These are phyloP conservation scores for Quercus gilva DNA, from an alignment of 306 rosid species.

Conservation along the genomic window DNA sequence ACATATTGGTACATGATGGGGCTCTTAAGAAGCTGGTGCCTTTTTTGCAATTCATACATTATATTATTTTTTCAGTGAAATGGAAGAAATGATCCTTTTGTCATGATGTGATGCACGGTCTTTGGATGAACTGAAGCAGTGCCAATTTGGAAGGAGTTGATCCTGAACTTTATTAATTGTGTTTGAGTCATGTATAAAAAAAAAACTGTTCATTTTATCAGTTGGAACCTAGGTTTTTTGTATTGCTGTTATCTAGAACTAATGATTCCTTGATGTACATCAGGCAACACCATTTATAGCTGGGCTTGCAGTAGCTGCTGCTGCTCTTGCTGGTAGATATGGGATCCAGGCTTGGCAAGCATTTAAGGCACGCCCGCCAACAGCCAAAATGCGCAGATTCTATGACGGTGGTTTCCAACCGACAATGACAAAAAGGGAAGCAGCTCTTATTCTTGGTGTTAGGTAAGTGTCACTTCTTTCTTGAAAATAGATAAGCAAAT, in stretches of 20 bases:
- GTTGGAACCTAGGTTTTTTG: background rate
- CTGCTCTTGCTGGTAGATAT: conserved; percentile 70
- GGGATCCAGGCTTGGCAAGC: conserved; percentile 76
- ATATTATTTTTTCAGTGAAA: background rate
- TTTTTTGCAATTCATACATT: background rate
- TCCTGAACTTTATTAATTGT: background rate
- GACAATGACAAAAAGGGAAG: conserved; percentile 68
- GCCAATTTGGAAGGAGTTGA: background rate
- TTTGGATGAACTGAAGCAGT: background rate
- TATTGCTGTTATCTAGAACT: conserved; percentile 1
- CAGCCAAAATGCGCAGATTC: conserved; percentile 50
- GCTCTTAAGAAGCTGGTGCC: background rate
- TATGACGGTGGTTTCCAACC: conserved; percentile 75
- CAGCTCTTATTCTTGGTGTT: conserved; percentile 71
- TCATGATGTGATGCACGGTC: background rate
- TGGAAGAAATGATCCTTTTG: background rate
- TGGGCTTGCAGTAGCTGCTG: conserved; percentile 72
- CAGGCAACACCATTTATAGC: conserved; percentile 74
- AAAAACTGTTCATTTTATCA: background rate
- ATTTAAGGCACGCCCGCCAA: conserved; percentile 53
- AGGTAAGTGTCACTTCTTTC: conserved; percentile 39
- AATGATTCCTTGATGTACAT: conserved; percentile 18
- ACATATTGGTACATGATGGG: background rate
- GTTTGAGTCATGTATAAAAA: background rate
- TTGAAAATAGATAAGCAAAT: background rate